These are phyloP conservation scores for Gautieria morchelliformis DNA, from an alignment of 768 basidiomycete species.

Conservation along the genomic window DNA sequence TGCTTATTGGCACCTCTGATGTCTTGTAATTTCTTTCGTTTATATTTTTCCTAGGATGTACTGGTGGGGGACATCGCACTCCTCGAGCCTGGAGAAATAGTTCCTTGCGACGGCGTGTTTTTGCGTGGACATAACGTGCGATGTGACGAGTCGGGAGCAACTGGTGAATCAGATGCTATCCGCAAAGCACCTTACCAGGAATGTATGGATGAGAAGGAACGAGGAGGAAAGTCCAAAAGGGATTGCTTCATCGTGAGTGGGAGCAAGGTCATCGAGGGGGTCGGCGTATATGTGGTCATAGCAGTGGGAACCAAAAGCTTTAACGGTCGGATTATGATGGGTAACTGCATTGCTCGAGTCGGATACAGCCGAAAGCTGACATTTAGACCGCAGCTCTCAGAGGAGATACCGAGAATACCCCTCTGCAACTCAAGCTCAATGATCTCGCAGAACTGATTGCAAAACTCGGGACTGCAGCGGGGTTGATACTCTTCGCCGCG, in stretches of 20 bases:
- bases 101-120: slow-evolving; percentile 96
- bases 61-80: slow-evolving; percentile 90
- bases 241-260: slow-evolving; percentile 93
- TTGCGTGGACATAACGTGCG: slow-evolving; percentile 85
- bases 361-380: neutral
- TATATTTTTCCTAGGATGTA: slow-evolving; percentile 49
- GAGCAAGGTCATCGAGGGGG: slow-evolving; percentile 88
- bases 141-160: slow-evolving; percentile 94
- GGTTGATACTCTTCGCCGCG: slow-evolving; percentile 67
- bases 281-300: slow-evolving; percentile 87
- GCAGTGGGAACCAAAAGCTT: slow-evolving; percentile 89
- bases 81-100: slow-evolving; percentile 89
- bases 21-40: slow-evolving; percentile 7
- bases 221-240: slow-evolving; percentile 39
- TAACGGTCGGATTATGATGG: slow-evolving; percentile 97
- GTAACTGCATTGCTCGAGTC: slow-evolving; percentile 35
- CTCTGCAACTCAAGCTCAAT: slow-evolving; percentile 90
- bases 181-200: slow-evolving; percentile 77
- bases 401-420: slow-evolving; percentile 81
- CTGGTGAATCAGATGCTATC: slow-evolving; percentile 94
- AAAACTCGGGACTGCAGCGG: slow-evolving; percentile 76
- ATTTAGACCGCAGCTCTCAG: slow-evolving; percentile 53
- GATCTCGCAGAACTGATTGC: slow-evolving; percentile 91
- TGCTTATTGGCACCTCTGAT: neutral
- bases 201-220: slow-evolving; percentile 34